These are phyloP conservation scores for Panaeolus papilionaceus DNA, from an alignment of 768 basidiomycete species.

Conservation along the genomic window DNA sequence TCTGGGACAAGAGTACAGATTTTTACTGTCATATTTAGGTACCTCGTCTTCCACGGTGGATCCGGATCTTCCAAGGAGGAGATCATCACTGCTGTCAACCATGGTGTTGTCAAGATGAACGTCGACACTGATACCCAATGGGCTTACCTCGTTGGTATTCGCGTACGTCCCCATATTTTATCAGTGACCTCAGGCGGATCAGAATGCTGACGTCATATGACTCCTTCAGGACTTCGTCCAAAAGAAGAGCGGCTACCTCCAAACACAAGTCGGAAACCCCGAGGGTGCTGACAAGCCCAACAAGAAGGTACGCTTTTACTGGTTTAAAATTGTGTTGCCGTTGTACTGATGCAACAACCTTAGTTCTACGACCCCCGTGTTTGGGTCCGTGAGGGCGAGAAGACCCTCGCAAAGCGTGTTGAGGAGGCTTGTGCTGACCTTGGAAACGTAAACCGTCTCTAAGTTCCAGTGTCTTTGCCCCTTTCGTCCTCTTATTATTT, in stretches of 20 bases:
- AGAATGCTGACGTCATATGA: not conserved
- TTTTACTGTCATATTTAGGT: conserved; percentile 51
- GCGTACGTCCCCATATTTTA: conserved; percentile 47
- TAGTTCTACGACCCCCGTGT: conserved; percentile 95
- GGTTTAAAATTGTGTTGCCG: not conserved
- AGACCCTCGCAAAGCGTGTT: conserved; percentile 86
- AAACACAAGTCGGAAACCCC: conserved; percentile 95
- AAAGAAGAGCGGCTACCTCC: conserved; percentile 88
- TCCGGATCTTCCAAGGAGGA: conserved; percentile 97
- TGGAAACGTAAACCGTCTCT: conserved; percentile 56
- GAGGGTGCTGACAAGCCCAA: conserved; percentile 97
- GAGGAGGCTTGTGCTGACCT: conserved; percentile 94
- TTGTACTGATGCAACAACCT: conserved; percentile 18
- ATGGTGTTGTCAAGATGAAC: conserved; percentile 99
- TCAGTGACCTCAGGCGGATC: not conserved
- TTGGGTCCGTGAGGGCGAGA: conserved; percentile 99
- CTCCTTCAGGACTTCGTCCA: conserved; percentile 75
- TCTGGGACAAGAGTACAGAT: not conserved
- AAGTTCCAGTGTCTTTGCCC: conserved; percentile 1
- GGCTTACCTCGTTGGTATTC: conserved; percentile 88
- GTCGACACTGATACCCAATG: conserved; percentile 96
- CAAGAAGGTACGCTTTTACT: conserved; percentile 77
- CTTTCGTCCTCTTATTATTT: not conserved
- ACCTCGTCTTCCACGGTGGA: conserved; percentile 99
- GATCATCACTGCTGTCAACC: conserved; percentile 86